These are phyloP conservation scores for Tolypocladium tropicale DNA, from an alignment of 2,329 filamentous ascomycete genomes.

Conservation along the genomic window DNA sequence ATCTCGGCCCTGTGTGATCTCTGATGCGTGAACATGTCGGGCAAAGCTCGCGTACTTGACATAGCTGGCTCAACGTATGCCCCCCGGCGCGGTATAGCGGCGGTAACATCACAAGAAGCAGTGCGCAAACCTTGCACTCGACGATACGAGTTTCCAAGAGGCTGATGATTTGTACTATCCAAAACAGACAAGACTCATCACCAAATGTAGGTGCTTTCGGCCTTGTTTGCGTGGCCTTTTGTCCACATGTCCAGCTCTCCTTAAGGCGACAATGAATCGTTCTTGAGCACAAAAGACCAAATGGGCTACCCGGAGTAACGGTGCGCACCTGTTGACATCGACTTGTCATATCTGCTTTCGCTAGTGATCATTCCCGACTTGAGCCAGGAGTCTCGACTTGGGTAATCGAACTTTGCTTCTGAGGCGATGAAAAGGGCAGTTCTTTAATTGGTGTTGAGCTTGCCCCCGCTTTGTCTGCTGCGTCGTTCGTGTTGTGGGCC, in stretches of 20 bases:
- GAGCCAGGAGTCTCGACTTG: background rate
- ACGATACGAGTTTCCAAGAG: background rate
- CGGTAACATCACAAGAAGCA: background rate
- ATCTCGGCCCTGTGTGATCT: background rate
- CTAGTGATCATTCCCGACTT: background rate
- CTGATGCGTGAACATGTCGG: too few species aligned
- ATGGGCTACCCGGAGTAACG: background rate
- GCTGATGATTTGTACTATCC: background rate
- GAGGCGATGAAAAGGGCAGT: too few species aligned
- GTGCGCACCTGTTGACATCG: background rate
- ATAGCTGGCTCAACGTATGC: background rate
- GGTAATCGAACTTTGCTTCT: background rate
- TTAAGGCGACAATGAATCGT: too few species aligned
- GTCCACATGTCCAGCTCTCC: too few species aligned
- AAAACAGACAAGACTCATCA: background rate
- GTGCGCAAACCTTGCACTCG: background rate
- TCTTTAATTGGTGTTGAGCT: background rate
- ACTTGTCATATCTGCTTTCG: background rate
- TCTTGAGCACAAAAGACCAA: too few species aligned
- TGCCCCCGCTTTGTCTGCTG: background rate
- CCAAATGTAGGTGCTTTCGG: background rate
- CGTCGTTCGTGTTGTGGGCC: background rate
- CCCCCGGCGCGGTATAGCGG: background rate
- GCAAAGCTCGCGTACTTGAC: too few species aligned
- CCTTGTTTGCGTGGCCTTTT: background rate